Evolutionary conservation across 169 alveolate species (phyloP), one percentile per base, ranked within the genome.

Genomic region (Plasmodium vivax): DNA sequence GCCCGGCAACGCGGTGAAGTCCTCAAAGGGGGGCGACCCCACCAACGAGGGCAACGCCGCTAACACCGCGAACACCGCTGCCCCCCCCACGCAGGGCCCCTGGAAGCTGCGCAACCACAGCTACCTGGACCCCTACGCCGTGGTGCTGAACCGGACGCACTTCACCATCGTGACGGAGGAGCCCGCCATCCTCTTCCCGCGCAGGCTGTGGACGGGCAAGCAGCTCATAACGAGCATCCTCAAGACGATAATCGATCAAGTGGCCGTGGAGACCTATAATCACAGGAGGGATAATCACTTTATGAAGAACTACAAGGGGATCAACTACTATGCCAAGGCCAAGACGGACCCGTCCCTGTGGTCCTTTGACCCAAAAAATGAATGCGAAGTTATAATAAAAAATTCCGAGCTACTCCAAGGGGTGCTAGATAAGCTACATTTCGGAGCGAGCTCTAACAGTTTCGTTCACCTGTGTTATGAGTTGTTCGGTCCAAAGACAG

Each of bases 381-480:
- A 94, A 58, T 85, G 84, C 34, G 98, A 97, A 82, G 98, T 97
- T 27, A 93, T 97, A 8, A 96, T 97, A 30, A 84, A 80, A 92
- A 97, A 98, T 62, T 98, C 99, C 34, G 99, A 98, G 95, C 96
- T 98, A 75, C 94, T 99, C 45, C 97, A 97, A 92, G 99, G 99
- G n/a, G 98, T 98, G 62, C 93, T 99, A 34, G 99, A 99, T 93
- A 99, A 99, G 95, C 97, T 98, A 56, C 99, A 98, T 95, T 97
- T 99, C 71, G 99, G 99, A 58, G 98, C 99, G 36, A 97, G 99
- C 41, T 98, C 99, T 51, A 98, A 97, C 94, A 99, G 99, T 45
- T 92, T 99, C 85, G 98, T 99, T 83, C 99, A 99, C 96, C 97
- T 98, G 75, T 98, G 98, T 84, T 98, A 97, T 94, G 99, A 98